These are phyloP conservation scores for Harrya chromipes DNA, from an alignment of 768 basidiomycete species.

Conservation along the genomic window DNA sequence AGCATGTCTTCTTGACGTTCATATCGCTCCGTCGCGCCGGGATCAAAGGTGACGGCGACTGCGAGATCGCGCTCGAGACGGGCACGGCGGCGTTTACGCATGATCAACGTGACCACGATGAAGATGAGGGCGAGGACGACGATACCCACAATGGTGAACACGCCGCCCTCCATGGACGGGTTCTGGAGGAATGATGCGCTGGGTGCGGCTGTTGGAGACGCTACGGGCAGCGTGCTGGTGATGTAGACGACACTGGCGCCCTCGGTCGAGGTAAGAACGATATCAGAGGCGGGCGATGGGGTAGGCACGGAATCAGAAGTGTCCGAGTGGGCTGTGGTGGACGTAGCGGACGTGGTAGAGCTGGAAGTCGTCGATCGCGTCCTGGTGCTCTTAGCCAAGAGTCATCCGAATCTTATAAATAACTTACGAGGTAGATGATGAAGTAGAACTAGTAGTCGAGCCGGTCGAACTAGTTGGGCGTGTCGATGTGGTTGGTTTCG, in stretches of 20 bases:
- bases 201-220: conserved; percentile 21
- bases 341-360: conserved; percentile 9
- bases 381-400: conserved; percentile 3
- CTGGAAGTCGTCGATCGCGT: conserved; percentile 10
- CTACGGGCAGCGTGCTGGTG: conserved; percentile 27
- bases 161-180: conserved; percentile 57
- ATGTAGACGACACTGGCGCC: conserved; percentile 30
- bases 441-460: conserved; percentile 17
- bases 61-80: conserved; percentile 33
- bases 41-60: conserved; percentile 56
- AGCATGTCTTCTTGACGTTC: conserved; percentile 19
- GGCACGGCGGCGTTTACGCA: conserved; percentile 48
- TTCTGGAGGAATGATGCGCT: conserved; percentile 56
- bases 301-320: conserved; percentile 13
- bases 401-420: not conserved
- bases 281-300: conserved; percentile 8
- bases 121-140: conserved; percentile 46
- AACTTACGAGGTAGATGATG: conserved; percentile 23
- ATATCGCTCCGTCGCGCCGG: conserved; percentile 24
- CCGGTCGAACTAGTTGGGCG: conserved; percentile 24
- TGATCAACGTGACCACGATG: conserved; percentile 39
- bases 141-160: conserved; percentile 54
- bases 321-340: conserved; percentile 10
- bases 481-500: conserved; percentile 20
- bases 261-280: conserved; percentile 23